phyloP scores from a whole-genome alignment of 495 filamentous ascomycete species.

The Haplographium delicatum region DNA sequence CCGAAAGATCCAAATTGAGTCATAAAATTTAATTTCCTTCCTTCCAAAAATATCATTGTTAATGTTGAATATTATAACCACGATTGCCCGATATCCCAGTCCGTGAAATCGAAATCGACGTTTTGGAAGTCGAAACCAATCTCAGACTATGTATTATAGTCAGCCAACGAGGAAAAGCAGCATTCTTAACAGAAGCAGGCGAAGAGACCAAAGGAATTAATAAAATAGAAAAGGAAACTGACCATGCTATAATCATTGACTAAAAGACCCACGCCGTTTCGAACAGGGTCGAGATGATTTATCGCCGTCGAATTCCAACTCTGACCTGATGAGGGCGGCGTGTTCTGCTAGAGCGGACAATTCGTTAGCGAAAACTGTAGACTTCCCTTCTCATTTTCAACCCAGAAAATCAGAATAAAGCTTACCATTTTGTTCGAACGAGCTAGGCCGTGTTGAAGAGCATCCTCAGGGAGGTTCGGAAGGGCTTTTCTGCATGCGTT shows the following conservation, averaged over 20 bases:
- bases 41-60: too few species aligned
- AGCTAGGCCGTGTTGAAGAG: neutral
- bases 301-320: too few species aligned
- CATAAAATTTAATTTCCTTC: too few species aligned
- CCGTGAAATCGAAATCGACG: constrained; percentile 14
- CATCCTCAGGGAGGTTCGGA: constrained; percentile 1
- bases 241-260: constrained; percentile 6
- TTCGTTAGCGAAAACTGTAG: neutral
- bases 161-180: neutral
- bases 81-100: constrained; percentile 16
- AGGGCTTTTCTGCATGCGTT: constrained; percentile 11
- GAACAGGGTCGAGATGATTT: neutral
- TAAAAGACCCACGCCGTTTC: neutral
- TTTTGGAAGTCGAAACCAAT: constrained; percentile 5
- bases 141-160: neutral
- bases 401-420: neutral
- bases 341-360: too few species aligned
- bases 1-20: too few species aligned
- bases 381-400: neutral
- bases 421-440: neutral
- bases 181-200: too few species aligned
- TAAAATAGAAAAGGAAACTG: neutral
- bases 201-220: too few species aligned
- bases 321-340: too few species aligned
- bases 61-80: constrained; percentile 5